A percentile compares a stretch with the other conserved stretches of the same genome.
Conservation (phyloP, 345 rosid genomes). For the Laguncularia racemosa region DNA sequence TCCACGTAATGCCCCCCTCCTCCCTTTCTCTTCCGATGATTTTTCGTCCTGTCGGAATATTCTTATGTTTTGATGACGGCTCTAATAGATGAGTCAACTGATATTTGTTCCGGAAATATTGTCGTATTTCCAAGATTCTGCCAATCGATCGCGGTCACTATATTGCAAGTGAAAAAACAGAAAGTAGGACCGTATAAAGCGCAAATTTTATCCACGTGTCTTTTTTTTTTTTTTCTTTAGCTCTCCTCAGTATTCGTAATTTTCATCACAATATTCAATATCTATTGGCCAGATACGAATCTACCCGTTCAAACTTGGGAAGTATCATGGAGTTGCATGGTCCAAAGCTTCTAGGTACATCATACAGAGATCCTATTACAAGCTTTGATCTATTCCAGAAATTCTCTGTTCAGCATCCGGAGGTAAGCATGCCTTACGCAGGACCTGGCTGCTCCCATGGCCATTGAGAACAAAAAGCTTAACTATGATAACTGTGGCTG, state of each 20-base stretch:
- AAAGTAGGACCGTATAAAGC: neutral
- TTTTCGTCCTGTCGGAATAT: neutral
- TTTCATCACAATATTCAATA: too few relatives aligned
- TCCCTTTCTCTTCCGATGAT: neutral
- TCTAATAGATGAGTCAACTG: neutral
- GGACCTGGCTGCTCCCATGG: neutral
- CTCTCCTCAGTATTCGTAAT: too few relatives aligned
- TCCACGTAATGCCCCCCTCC: conserved; percentile 34
- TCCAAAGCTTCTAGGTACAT: conserved; percentile 50
- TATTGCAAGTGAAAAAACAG: too few relatives aligned
- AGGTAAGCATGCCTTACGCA: conserved; percentile 24
- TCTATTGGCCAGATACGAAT: conserved; percentile 27
- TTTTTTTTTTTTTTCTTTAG: too few relatives aligned
- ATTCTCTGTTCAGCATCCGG: conserved; percentile 57
- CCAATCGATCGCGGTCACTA: too few relatives aligned
- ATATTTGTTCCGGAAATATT: neutral
- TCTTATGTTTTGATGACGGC: neutral
- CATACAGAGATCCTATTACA: conserved; percentile 65
- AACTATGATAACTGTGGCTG: neutral
- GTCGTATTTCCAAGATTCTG: neutral
- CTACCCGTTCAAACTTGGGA: conserved; percentile 65
- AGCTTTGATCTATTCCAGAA: conserved; percentile 57
- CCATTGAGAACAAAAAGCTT: neutral
- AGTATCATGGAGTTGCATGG: conserved; percentile 64
- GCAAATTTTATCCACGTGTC: too few relatives aligned